Conservation (phyloP, 192 early-diverging fungal species). For the Coemansia sp. region DNA sequence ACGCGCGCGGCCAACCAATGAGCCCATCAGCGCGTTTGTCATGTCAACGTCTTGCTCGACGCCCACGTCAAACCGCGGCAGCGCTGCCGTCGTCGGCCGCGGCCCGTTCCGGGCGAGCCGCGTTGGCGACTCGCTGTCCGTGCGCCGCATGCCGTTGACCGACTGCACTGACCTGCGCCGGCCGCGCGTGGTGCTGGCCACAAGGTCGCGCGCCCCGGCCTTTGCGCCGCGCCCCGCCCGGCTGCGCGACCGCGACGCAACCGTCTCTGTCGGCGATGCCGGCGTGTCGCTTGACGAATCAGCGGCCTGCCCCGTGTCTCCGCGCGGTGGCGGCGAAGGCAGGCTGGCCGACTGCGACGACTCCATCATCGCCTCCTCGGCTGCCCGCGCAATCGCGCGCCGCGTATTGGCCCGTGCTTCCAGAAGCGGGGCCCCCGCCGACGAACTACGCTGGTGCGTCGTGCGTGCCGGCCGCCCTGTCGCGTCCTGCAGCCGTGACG, state of each 20-base stretch:
- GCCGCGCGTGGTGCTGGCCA: background rate
- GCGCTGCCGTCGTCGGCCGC: background rate
- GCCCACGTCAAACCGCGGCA: background rate
- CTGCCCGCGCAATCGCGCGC: constrained; percentile 24
- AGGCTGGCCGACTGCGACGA: background rate
- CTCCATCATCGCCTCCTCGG: constrained; percentile 12
- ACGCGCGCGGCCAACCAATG: constrained; percentile 23
- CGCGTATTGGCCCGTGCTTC: constrained; percentile 19
- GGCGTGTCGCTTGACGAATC: constrained; percentile 18
- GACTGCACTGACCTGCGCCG: background rate
- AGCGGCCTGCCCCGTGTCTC: constrained; percentile 10
- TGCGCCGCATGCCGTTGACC: background rate
- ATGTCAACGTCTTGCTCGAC: constrained; percentile 6
- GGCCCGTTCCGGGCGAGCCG: constrained; percentile 1
- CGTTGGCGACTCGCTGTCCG: constrained; percentile 1
- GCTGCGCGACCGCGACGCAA: constrained; percentile 30
- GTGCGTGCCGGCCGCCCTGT: constrained; percentile 10
- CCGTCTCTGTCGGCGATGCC: constrained; percentile 35
- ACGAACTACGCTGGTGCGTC: constrained; percentile 45
- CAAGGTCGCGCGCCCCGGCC: background rate
- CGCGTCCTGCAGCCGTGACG: constrained; percentile 10
- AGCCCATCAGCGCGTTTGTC: constrained; percentile 16
- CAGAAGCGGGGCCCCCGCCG: constrained; percentile 31
- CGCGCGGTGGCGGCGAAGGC: constrained; percentile 11
- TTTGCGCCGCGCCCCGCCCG: constrained; percentile 12